A percentile compares a stretch with the other conserved stretches of the same genome.
Conservation (phyloP, 139 green algal species). For the Chlamydomonas schloesseri region DNA sequence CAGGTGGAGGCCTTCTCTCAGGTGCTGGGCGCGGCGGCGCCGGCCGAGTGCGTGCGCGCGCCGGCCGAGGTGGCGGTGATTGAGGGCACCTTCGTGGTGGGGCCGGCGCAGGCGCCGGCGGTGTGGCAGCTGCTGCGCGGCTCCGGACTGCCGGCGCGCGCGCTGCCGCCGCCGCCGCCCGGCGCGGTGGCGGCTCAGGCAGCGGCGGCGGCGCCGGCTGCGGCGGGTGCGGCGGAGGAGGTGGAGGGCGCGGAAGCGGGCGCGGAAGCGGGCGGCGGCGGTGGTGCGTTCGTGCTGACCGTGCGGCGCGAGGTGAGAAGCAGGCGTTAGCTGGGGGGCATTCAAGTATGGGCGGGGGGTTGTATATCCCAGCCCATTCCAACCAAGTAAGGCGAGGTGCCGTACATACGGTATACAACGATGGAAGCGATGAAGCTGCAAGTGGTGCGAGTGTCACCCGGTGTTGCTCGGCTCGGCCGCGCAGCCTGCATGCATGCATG, state of each 20-base stretch:
- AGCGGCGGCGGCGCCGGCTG: background rate
- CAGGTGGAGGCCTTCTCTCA: slow-evolving; percentile 75
- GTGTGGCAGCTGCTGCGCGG: slow-evolving; percentile 51
- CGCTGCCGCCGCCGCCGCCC: slow-evolving; percentile 26
- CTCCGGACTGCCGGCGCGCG: slow-evolving; percentile 46
- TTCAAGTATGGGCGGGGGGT: too few species aligned
- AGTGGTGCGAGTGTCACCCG: too few species aligned
- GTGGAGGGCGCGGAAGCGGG: background rate
- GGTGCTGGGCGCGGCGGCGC: slow-evolving; percentile 76
- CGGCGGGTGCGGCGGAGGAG: background rate
- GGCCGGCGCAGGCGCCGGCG: background rate
- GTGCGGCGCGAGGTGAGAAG: slow-evolving; percentile 12
- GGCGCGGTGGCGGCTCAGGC: too few species aligned
- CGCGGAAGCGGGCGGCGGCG: too few species aligned
- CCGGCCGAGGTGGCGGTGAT: slow-evolving; percentile 73
- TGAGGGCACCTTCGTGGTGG: slow-evolving; percentile 69
- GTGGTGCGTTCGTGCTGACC: background rate
- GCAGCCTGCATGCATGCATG: too few species aligned
- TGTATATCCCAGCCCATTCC: too few species aligned
- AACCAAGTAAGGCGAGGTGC: too few species aligned
- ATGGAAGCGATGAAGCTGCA: too few species aligned
- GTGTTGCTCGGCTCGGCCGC: too few species aligned
- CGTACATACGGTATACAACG: too few species aligned
- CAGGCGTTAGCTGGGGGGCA: too few species aligned
- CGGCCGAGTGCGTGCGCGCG: slow-evolving; percentile 70